Conservation (phyloP, 225 moss, liverwort and hornwort species). For the Lunularia cruciata region DNA sequence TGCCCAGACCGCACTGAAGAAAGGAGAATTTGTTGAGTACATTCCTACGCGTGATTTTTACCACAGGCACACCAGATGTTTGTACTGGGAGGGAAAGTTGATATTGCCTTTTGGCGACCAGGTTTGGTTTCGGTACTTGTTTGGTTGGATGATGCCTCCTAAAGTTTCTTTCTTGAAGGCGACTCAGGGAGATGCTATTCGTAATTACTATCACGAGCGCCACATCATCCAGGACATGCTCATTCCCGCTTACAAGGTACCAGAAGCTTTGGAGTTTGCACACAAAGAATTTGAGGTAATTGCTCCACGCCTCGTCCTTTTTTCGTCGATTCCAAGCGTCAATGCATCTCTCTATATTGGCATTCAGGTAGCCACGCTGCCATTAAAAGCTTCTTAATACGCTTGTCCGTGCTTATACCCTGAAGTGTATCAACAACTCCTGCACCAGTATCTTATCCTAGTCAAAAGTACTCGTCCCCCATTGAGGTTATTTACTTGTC, state of each 20-base stretch:
- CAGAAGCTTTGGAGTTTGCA: slow-evolving; percentile 84
- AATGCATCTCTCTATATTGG: too few species aligned
- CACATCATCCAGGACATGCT: slow-evolving; percentile 99
- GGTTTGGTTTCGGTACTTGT: slow-evolving; percentile 82
- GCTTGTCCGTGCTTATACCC: too few species aligned
- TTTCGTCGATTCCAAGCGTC: too few species aligned
- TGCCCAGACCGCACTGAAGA: slow-evolving; percentile 68
- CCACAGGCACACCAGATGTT: slow-evolving; percentile 91
- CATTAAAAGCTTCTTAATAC: too few species aligned
- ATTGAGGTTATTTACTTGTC: too few species aligned
- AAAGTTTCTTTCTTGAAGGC: slow-evolving; percentile 98
- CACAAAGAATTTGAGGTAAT: slow-evolving; percentile 93
- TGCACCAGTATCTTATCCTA: too few species aligned
- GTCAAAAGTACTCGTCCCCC: too few species aligned
- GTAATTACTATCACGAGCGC: slow-evolving; percentile 96
- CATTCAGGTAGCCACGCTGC: too few species aligned
- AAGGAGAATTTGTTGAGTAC: slow-evolving; percentile 79
- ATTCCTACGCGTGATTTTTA: slow-evolving; percentile 87
- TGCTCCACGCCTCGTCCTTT: too few species aligned
- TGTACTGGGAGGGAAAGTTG: slow-evolving; percentile 99
- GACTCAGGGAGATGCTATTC: slow-evolving; percentile 94
- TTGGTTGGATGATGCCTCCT: slow-evolving; percentile 99
- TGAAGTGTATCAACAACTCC: too few species aligned
- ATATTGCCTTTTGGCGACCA: slow-evolving; percentile 92
- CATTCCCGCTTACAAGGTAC: slow-evolving; percentile 77